A percentile compares a stretch with the other conserved stretches of the same genome.
phyloP scores from a whole-genome alignment of 495 filamentous ascomycete genomes.

The Penicillium ochrochloron region DNA sequence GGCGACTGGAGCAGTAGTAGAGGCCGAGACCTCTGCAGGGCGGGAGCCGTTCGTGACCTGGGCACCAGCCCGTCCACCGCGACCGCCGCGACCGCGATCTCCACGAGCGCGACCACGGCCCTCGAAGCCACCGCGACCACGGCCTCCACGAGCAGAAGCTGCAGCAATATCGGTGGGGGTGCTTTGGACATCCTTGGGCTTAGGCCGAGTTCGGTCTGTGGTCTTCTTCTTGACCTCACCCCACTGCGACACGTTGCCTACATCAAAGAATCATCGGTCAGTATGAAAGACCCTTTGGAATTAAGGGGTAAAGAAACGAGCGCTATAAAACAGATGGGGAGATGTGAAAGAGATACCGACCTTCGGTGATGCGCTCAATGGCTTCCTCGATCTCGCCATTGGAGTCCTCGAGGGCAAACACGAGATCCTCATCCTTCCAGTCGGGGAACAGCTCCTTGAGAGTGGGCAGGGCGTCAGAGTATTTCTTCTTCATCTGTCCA shows the following conservation, averaged over 20 bases:
- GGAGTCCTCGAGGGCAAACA: constrained; percentile 89
- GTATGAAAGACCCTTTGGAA: constrained; percentile 13
- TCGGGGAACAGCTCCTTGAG: constrained; percentile 91
- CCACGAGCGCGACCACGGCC: constrained; percentile 71
- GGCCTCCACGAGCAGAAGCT: constrained; percentile 64
- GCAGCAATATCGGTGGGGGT: constrained; percentile 51
- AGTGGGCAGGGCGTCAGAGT: constrained; percentile 69
- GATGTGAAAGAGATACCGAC: constrained; percentile 52
- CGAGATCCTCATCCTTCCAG: constrained; percentile 90
- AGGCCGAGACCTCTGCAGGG: constrained; percentile 30
- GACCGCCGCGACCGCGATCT: constrained; percentile 74
- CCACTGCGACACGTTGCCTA: constrained; percentile 92
- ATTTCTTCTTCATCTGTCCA: constrained; percentile 87
- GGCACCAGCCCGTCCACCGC: constrained; percentile 69
- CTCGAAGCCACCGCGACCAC: constrained; percentile 69
- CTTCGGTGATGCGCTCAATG: constrained; percentile 89
- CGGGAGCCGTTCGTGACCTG: constrained; percentile 57
- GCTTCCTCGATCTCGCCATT: constrained; percentile 83
- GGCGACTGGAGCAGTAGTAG: constrained; percentile 34
- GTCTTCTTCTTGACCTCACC: constrained; percentile 92
- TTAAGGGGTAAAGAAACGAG: neutral
- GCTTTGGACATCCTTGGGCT: constrained; percentile 72
- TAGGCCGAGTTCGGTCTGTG: constrained; percentile 80
- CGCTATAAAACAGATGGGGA: constrained; percentile 13
- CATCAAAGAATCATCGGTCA: constrained; percentile 30